Evolutionary conservation across 2,329 filamentous ascomycete genomes (phyloP), one percentile per base, ranked within the genome.

Genomic region (Phaeophleospora eucalypticola): DNA sequence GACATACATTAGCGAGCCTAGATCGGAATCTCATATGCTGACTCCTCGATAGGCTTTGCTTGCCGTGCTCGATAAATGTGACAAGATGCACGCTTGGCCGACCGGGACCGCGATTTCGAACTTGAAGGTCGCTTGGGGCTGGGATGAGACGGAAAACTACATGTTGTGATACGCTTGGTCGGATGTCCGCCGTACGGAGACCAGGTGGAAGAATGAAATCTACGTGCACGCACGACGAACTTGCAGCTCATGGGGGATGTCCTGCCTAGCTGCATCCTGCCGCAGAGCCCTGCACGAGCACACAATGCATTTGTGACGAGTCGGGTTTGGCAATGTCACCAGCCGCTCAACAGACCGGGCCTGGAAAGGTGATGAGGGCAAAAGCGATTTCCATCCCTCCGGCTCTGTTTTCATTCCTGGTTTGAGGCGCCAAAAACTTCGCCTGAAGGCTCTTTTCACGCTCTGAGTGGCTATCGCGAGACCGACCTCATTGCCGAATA

Each of bases 81-180:
- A 80, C 53, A 63, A 58, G 24, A 70, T 73, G n/a, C 71, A 78
- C 59, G 77, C 72, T 3, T 74, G 77, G 61, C 78, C 77, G 4
- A 81, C 77, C 6, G 67, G 65, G 4, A 65, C 68, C 8, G 74
- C 77, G 20, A 71, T 74, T 36, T 59, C 64, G 32, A 70, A 74
- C 48, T 63, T 80, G 46, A 73, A 71, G 55, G 66, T 66, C 43
- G 71, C 69, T 46, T 81, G 75, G 77, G 73, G 70, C 14, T 77
- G 72, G 75, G 48, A 47, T 15, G 41, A 45, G 45, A 42, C 33
- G 20, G 39, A 47, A 16, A 47, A 47, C 24, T 47, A 29, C 24
- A 29, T 29, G 24, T 12, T 29, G 6, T 12, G 7, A 12, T 12
- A 29, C 24, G 24, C n/a, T n/a, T n/a, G n/a, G n/a, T 6, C 24